Conservation (phyloP, 1,139 yeast species). For the Keqinozyma sinolaborantium region DNA sequence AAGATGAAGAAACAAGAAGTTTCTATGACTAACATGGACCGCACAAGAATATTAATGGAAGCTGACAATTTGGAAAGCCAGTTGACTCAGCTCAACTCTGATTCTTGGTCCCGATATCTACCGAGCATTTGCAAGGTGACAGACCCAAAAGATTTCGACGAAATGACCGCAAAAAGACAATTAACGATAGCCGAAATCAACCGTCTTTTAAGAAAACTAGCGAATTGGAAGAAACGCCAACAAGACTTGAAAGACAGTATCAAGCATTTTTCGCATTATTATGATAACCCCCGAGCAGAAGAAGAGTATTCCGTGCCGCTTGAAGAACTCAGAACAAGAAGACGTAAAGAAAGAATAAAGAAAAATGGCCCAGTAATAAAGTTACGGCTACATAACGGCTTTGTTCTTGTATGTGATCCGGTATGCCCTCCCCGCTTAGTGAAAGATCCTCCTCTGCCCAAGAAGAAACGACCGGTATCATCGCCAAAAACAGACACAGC, state of each 20-base stretch:
- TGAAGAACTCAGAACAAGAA: slow-evolving; percentile 14
- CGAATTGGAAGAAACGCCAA: slow-evolving; percentile 36
- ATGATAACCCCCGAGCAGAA: slow-evolving; percentile 7
- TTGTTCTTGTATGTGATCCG: slow-evolving; percentile 27
- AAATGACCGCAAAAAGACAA: slow-evolving; percentile 45
- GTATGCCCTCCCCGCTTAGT: slow-evolving; percentile 19
- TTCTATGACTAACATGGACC: slow-evolving; percentile 57
- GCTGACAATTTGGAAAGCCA: slow-evolving; percentile 47
- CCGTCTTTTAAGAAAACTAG: slow-evolving; percentile 43
- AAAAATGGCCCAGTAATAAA: slow-evolving; percentile 23
- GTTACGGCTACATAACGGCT: slow-evolving; percentile 26
- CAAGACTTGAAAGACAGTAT: slow-evolving; percentile 24
- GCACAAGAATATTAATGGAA: slow-evolving; percentile 46
- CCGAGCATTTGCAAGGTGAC: slow-evolving; percentile 52
- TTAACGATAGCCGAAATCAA: slow-evolving; percentile 52
- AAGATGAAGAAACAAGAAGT: slow-evolving; percentile 67
- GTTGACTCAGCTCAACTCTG: slow-evolving; percentile 42
- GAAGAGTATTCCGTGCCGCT: slow-evolving; percentile 19
- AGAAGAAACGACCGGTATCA: too few relatives aligned
- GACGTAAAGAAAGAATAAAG: slow-evolving; percentile 17
- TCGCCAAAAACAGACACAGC: slow-evolving; percentile 1
- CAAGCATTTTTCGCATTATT: slow-evolving; percentile 14
- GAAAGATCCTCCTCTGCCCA: too few relatives aligned
- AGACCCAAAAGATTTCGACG: slow-evolving; percentile 43
- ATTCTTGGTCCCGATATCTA: slow-evolving; percentile 54